These are phyloP conservation scores for Cynara cardunculus DNA, from an alignment of 129 eudicot genomes.

Conservation along the genomic window DNA sequence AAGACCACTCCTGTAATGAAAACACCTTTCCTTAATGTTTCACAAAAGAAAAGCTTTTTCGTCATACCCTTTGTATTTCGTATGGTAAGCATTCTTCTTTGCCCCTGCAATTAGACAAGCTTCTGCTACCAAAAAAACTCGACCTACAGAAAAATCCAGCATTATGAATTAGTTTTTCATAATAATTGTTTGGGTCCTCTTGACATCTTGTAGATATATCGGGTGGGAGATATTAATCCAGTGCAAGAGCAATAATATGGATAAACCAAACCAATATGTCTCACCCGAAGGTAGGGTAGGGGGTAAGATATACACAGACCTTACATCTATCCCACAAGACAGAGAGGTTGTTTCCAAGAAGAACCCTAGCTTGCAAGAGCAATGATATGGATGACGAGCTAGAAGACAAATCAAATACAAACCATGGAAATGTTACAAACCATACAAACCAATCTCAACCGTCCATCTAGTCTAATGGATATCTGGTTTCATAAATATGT, in stretches of 20 bases:
- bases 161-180: background rate
- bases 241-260: background rate
- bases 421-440: too few species aligned
- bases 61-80: slow-evolving; percentile 72
- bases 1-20: slow-evolving; percentile 90
- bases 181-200: background rate
- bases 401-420: too few species aligned
- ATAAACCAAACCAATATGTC: background rate
- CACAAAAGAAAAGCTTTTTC: slow-evolving; percentile 71
- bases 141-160: slow-evolving; percentile 38
- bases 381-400: background rate
- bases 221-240: background rate
- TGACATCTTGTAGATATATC: background rate
- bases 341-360: background rate
- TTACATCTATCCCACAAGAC: background rate
- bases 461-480: too few species aligned
- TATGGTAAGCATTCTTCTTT: slow-evolving; percentile 82
- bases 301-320: background rate
- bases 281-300: background rate
- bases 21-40: slow-evolving; percentile 72
- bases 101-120: slow-evolving; percentile 89
- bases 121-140: slow-evolving; percentile 74
- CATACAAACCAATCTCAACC: too few species aligned
- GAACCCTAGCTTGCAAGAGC: background rate
- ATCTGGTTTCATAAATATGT: too few species aligned